Evolutionary conservation across 768 basidiomycete species (phyloP), one percentile per base, ranked within the genome.

Genomic region (Baorangia bicolor): DNA sequence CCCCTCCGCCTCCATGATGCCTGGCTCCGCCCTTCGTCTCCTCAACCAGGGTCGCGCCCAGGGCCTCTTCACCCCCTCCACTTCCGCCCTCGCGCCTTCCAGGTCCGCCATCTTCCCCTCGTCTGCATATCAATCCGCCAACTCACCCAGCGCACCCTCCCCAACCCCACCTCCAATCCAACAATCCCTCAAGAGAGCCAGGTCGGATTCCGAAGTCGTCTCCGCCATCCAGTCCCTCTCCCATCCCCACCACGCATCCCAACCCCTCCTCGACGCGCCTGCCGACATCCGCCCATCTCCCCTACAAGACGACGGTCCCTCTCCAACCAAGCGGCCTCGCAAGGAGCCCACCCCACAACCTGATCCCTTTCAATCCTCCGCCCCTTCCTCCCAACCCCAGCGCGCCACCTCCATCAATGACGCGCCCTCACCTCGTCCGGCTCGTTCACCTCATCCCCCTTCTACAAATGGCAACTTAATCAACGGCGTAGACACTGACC

Each of bases 1-100:
- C 53, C 87, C 87, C 2, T 86, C 90, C n/a, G 81, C 89, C 30
- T 88, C 90, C 39, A 92, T 92, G 67, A 86, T 91, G 85, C 90
- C 90, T 33, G 90, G 90, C 45, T 92, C 90, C 41, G 90, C 90
- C 27, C 83, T 92, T 47, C 86, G 89, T 51, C 79, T 92, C 41
- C 78, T 92, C 42, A 88, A 91, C 66, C 90, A 92, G 78, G 90
- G 90, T 56, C 84, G 90, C 56, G 90, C 90, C 0, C 90, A 92
- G 75, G 90, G 90, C 56, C 79, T 92, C 28, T 92, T 92, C 68
- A 92, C 90, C 25, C 90, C 90, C 4, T 90, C 90, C 21, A 91
- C 92, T 11, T 87, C 90, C 50, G 78, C 79, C 58, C 71, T 81
- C 51, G 71, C 74, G 47, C 63, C 68, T 30, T 71, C 78, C 60